Evolutionary conservation across 2,329 filamentous ascomycete species (phyloP).

Genomic region (Colletotrichum costaricense): DNA sequence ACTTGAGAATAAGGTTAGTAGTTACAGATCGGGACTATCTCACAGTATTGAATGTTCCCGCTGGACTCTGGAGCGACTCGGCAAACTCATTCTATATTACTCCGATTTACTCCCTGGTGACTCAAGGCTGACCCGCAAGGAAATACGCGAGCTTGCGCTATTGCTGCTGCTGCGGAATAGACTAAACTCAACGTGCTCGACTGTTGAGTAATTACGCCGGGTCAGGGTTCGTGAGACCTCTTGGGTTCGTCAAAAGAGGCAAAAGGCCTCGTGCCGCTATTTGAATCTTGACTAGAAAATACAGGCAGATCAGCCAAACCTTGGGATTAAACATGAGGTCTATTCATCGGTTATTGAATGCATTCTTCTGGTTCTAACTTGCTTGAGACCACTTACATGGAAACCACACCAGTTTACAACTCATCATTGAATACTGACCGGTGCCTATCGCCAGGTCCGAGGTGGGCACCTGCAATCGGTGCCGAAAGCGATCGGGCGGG

Average conservation of each 20-base stretch:
- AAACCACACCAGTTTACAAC: not conserved
- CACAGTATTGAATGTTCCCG: not conserved
- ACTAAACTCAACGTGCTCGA: not conserved
- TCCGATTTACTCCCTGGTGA: not conserved
- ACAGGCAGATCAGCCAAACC: not conserved
- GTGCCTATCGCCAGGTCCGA: not conserved
- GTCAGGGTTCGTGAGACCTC: not conserved
- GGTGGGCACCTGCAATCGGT: slow-evolving; percentile 17
- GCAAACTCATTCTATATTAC: not conserved
- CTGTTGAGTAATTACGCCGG: not conserved
- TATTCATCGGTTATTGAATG: not conserved
- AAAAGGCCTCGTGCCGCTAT: not conserved
- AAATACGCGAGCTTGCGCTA: not conserved
- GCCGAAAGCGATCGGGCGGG: slow-evolving; percentile 6
- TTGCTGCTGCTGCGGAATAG: not conserved
- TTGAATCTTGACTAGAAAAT: not conserved
- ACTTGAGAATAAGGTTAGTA: not conserved
- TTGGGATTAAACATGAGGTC: not conserved
- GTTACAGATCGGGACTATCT: not conserved
- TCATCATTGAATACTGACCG: not conserved
- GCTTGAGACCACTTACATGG: not conserved
- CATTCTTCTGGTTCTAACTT: not conserved
- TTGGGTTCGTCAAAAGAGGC: slow-evolving; percentile 7
- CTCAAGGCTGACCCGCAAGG: not conserved
- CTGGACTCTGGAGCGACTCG: not conserved